A percentile compares a stretch with the other conserved stretches of the same genome.
These are phyloP conservation scores for Phytophthora podocarpi DNA, from an alignment of 352 stramenopile species.

Conservation along the genomic window DNA sequence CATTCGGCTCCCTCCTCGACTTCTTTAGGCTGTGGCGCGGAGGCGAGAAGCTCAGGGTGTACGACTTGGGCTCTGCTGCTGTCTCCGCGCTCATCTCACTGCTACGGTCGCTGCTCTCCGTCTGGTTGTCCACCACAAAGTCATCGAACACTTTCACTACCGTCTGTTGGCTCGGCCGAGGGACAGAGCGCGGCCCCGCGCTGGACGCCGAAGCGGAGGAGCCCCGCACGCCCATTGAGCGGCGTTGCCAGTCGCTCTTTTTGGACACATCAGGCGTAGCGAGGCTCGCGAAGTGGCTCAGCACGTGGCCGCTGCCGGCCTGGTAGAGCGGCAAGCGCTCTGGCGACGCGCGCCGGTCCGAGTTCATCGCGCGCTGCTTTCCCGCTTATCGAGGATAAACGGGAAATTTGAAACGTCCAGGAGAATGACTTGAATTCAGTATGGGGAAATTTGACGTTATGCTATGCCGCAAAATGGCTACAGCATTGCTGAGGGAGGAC, in stretches of 20 bases:
- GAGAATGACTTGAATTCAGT: conserved; percentile 16
- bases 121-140: conserved; percentile 40
- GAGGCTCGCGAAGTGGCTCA: conserved; percentile 68
- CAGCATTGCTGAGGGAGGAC: no score
- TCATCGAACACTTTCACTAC: conserved; percentile 33
- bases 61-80: conserved; percentile 18
- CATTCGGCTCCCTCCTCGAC: conserved; percentile 3
- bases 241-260: conserved; percentile 32
- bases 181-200: conserved; percentile 21
- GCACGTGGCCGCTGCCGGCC: conserved; percentile 57
- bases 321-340: conserved; percentile 59
- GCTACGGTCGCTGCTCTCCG: conserved; percentile 30
- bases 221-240: conserved; percentile 14
- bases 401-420: conserved; percentile 15
- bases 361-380: conserved; percentile 26
- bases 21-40: conserved; percentile 24
- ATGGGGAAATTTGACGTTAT: conserved; percentile 5
- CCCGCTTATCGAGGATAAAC: conserved; percentile 12
- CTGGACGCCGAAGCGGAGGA: conserved; percentile 3
- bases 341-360: conserved; percentile 8
- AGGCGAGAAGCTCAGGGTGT: conserved; percentile 37
- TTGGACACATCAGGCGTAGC: conserved; percentile 40
- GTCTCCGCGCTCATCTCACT: conserved; percentile 26
- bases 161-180: conserved; percentile 2
- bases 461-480: conserved; percentile 11